A percentile compares a stretch with the other conserved stretches of the same genome.
These are phyloP conservation scores for Vicia sativa DNA, from an alignment of 306 rosid genomes.

Conservation along the genomic window DNA sequence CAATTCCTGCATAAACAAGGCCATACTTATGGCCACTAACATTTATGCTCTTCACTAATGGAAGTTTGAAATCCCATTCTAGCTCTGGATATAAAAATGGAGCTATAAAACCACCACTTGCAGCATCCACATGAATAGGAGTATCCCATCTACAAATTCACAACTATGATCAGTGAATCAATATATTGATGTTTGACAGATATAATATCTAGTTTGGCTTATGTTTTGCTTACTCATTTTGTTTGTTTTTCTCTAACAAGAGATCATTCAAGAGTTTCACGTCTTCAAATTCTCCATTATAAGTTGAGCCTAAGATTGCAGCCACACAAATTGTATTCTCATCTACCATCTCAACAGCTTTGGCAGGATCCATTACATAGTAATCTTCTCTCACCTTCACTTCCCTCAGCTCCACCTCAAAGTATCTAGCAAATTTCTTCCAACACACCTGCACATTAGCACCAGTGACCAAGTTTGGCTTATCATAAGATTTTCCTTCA, in stretches of 20 bases:
- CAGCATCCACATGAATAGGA: slow-evolving; percentile 84
- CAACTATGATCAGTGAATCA: slow-evolving; percentile 2
- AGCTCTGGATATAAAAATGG: slow-evolving; percentile 79
- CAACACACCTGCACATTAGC: slow-evolving; percentile 86
- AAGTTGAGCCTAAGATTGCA: slow-evolving; percentile 81
- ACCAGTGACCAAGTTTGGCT: slow-evolving; percentile 77
- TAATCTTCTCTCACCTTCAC: slow-evolving; percentile 71
- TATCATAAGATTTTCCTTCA: slow-evolving; percentile 59
- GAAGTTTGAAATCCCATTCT: slow-evolving; percentile 85
- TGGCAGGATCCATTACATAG: slow-evolving; percentile 78
- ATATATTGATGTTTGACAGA: background rate
- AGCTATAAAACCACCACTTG: slow-evolving; percentile 82
- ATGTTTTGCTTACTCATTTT: slow-evolving; percentile 50
- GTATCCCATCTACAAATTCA: slow-evolving; percentile 63
- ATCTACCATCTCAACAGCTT: slow-evolving; percentile 78
- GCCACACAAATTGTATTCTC: slow-evolving; percentile 86
- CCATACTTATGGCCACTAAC: slow-evolving; percentile 92
- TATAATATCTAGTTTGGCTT: background rate
- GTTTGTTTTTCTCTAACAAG: slow-evolving; percentile 56
- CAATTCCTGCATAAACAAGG: slow-evolving; percentile 82
- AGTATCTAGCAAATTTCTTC: slow-evolving; percentile 79
- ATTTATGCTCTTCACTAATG: slow-evolving; percentile 79
- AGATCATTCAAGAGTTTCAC: slow-evolving; percentile 74
- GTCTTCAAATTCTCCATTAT: slow-evolving; percentile 80
- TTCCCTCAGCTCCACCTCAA: slow-evolving; percentile 75